These are phyloP conservation scores for Xylaria scruposa DNA, from an alignment of 495 filamentous ascomycete species.

Conservation along the genomic window DNA sequence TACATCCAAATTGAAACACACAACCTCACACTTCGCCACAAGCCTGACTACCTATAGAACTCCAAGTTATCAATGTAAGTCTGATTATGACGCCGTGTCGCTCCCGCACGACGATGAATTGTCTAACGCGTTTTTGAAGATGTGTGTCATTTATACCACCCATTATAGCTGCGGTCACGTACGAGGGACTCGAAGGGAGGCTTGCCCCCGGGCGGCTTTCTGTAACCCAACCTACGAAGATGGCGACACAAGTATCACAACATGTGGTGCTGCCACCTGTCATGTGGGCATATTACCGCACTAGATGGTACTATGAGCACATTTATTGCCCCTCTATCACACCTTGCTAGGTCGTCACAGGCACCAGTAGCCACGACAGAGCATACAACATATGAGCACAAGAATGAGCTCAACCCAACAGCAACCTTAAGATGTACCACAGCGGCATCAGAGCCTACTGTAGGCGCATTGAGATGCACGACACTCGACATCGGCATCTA, in stretches of 20 bases:
- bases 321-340: neutral
- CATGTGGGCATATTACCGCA: neutral
- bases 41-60: neutral
- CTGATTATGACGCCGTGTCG: neutral
- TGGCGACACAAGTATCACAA: constrained; percentile 13
- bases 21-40: neutral
- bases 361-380: neutral
- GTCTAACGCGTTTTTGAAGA: neutral
- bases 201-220: constrained; percentile 16
- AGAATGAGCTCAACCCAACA: neutral
- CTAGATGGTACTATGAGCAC: neutral
- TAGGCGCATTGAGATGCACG: neutral
- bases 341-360: neutral
- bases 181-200: constrained; percentile 8
- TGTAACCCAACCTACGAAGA: constrained; percentile 10
- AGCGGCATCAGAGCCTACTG: neutral
- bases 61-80: constrained; percentile 9
- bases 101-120: neutral
- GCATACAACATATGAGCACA: neutral
- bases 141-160: constrained; percentile 18
- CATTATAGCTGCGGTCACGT: constrained; percentile 13
- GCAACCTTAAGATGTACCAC: neutral
- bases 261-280: neutral
- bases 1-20: neutral
- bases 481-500: neutral